A percentile compares a stretch with the other conserved stretches of the same genome.
phyloP scores from a whole-genome alignment of 257 asterid genomes.

The Capsicum pubescens region DNA sequence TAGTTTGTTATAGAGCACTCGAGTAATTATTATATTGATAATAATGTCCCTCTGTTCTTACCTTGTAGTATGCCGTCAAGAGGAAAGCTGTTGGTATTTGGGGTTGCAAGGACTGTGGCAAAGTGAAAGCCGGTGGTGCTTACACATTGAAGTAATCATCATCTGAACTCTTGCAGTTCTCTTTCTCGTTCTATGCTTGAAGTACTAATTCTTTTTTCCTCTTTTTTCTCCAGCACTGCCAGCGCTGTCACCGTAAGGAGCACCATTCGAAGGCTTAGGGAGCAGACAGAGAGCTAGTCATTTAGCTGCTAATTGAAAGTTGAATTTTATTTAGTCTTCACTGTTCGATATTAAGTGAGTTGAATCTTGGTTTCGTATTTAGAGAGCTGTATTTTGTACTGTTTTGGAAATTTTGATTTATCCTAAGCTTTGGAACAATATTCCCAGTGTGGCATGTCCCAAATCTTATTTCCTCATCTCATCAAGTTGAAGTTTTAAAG shows the following conservation, averaged over 20 bases:
- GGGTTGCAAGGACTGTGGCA: slow-evolving; percentile 74
- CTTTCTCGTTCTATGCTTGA: background rate
- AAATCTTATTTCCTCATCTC: background rate
- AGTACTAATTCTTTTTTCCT: slow-evolving; percentile 1
- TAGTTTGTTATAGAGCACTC: background rate
- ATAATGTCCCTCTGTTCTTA: background rate
- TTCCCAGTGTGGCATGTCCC: background rate
- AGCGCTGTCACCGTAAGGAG: slow-evolving; percentile 75
- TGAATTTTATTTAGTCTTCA: slow-evolving; percentile 7
- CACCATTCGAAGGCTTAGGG: slow-evolving; percentile 75
- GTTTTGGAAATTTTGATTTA: slow-evolving; percentile 22
- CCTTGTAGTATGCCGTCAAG: slow-evolving; percentile 61
- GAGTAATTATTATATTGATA: background rate
- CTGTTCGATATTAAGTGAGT: slow-evolving; percentile 1
- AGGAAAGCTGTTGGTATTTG: slow-evolving; percentile 73
- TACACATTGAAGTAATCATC: slow-evolving; percentile 58
- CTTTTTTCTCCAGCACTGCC: slow-evolving; percentile 55
- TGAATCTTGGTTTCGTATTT: slow-evolving; percentile 1
- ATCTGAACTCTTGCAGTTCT: background rate
- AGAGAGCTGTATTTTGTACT: background rate
- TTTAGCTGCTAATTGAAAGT: background rate
- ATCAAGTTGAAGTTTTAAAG: slow-evolving; percentile 1
- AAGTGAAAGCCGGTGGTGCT: slow-evolving; percentile 73
- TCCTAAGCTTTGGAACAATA: background rate
- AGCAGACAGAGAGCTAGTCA: slow-evolving; percentile 68